Base-by-base conservation (phyloP, 371 early-diverging fungal species). In the Mortierella sp. region DNA sequence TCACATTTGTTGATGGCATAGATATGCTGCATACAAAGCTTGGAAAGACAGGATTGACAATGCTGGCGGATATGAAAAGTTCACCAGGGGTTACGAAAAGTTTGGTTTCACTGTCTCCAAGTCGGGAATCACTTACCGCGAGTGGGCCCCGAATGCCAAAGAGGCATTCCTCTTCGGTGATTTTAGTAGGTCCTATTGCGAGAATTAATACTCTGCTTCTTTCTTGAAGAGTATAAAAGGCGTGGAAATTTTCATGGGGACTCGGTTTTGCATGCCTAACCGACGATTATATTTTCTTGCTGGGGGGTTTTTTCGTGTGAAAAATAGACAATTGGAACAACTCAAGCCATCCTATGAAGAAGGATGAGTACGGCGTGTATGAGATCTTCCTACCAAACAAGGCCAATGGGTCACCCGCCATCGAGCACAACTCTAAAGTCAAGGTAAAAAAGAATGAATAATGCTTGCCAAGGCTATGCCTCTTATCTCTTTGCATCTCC, bases 91-190 rank as follows among this genome's bases (percentile, higher is more conserved):
- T 24, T 95, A 94, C 83, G 92, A 97, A 64, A 72, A 84, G 30
- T 91, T 92, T 77, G 98, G 98, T 8, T 93, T 98, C 66, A 88
- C 87, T 62, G 86, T 91, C 28, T 79, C 83, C 24, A 58, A 80
- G 52, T 85, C 90, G 8, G 90, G 89, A 28, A 92, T 97, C 70
- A 83, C 87, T 11, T 98, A 97, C 83, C 90, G 97, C 18, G 98
- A 98, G 84, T 97, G 97, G 97, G 98, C 97, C 16, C 98, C 98
- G 5, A 93, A 91, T 66, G 97, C 94, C 20, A 78, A 71, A 18
- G 85, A 86, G 39, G 97, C 97, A 16, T 93, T 87, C 73, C 89
- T 98, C 26, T 90, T 97, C 51, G 98, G 98, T 39, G 98, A 97
- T 66, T 98, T 98, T 84, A 98, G 96, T 95, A 87, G 81, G 90